Evolutionary conservation across 2,329 filamentous ascomycete species (phyloP).

Genomic region (Mariannaea elegans): DNA sequence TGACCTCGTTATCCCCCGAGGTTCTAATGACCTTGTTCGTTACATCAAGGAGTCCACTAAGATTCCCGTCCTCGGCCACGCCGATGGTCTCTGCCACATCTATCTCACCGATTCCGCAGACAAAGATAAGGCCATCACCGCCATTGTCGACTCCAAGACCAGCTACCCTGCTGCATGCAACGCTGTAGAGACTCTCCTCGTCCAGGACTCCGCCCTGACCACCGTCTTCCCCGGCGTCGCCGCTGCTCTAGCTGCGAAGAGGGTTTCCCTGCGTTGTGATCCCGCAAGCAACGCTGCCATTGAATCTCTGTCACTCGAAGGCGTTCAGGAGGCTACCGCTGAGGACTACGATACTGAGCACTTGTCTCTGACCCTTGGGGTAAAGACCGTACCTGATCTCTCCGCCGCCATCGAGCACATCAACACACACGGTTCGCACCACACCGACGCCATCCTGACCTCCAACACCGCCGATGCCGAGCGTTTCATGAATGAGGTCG

Average conservation of each 20-base stretch:
- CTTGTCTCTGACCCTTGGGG: conserved; percentile 81
- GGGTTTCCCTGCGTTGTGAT: conserved; percentile 87
- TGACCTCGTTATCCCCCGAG: conserved; percentile 93
- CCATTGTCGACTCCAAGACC: conserved; percentile 91
- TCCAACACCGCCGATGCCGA: conserved; percentile 73
- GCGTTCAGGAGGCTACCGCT: conserved; percentile 72
- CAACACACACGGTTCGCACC: conserved; percentile 90
- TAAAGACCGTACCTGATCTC: conserved; percentile 78
- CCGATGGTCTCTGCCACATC: conserved; percentile 89
- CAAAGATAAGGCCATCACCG: conserved; percentile 72
- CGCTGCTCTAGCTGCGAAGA: conserved; percentile 76
- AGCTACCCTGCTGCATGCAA: conserved; percentile 97
- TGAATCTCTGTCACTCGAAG: conserved; percentile 50
- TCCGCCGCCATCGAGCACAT: conserved; percentile 85
- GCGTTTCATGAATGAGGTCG: conserved; percentile 83
- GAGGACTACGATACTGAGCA: conserved; percentile 90
- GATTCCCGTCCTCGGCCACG: conserved; percentile 95
- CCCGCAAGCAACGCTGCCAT: conserved; percentile 71
- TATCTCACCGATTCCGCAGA: conserved; percentile 87
- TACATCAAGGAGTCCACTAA: conserved; percentile 91
- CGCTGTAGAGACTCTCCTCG: conserved; percentile 88
- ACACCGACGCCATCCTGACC: conserved; percentile 93
- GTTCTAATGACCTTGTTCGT: conserved; percentile 87
- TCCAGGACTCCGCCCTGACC: conserved; percentile 75
- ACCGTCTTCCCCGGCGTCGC: conserved; percentile 77